These are phyloP conservation scores for Aspergillus sp. DNA, from an alignment of 2,329 filamentous ascomycete species.

Conservation along the genomic window DNA sequence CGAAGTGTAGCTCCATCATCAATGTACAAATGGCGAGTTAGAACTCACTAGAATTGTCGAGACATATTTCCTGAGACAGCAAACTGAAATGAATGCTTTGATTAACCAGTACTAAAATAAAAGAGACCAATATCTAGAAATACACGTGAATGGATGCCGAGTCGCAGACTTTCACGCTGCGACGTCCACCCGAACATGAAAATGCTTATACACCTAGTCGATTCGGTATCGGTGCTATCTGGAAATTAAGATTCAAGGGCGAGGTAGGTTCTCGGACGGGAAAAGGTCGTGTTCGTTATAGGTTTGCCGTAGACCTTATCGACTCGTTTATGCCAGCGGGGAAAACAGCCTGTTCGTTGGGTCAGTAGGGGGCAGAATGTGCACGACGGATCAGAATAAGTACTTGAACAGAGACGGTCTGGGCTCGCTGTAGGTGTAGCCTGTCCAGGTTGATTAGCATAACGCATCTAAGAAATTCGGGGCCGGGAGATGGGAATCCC, in stretches of 20 bases:
- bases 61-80: neutral
- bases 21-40: too few relatives aligned
- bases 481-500: constrained; percentile 24
- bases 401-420: constrained; percentile 79
- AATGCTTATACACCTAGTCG: constrained; percentile 1
- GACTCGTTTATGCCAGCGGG: constrained; percentile 43
- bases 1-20: too few relatives aligned
- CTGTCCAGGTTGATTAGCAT: constrained; percentile 50
- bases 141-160: constrained; percentile 28
- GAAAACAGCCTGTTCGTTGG: constrained; percentile 40
- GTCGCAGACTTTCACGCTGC: constrained; percentile 17
- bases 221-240: neutral
- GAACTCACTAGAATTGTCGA: too few relatives aligned
- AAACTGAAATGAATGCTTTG: constrained; percentile 3
- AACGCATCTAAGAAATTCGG: neutral
- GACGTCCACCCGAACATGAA: neutral
- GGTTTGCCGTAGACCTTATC: neutral
- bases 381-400: constrained; percentile 35
- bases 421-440: constrained; percentile 93
- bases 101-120: constrained; percentile 20
- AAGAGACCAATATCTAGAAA: constrained; percentile 29
- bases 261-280: neutral
- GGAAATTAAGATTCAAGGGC: neutral
- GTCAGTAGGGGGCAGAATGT: neutral
- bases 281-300: constrained; percentile 8